These are phyloP conservation scores for Physcomitrellopsis africana DNA, from an alignment of 225 moss, liverwort and hornwort species.

Conservation along the genomic window DNA sequence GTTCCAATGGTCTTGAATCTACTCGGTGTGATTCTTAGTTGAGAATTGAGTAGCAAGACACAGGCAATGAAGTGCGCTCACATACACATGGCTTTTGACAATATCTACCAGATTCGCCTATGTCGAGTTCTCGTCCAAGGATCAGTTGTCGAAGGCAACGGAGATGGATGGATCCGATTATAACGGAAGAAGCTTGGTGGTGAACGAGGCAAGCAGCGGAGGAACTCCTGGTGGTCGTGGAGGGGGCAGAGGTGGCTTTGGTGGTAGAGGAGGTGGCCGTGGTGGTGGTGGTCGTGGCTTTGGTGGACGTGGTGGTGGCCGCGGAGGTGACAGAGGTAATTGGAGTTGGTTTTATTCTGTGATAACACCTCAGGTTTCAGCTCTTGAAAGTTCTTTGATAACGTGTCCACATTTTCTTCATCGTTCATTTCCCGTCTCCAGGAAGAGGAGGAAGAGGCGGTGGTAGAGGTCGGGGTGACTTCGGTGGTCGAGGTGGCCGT, in stretches of 20 bases:
- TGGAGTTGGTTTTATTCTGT: neutral
- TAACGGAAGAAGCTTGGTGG: constrained; percentile 54
- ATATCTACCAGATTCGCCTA: constrained; percentile 59
- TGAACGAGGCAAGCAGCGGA: constrained; percentile 57
- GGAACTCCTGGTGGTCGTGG: constrained; percentile 50
- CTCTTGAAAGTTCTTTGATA: neutral
- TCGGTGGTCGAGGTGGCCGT: constrained; percentile 43
- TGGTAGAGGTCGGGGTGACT: constrained; percentile 42
- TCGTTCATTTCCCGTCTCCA: neutral
- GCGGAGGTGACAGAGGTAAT: constrained; percentile 39
- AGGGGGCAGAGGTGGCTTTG: constrained; percentile 53
- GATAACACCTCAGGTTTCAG: neutral
- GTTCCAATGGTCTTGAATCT: neutral
- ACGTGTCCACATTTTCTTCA: neutral
- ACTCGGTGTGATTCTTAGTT: no score
- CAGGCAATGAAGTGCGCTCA: no score
- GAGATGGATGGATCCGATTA: constrained; percentile 52
- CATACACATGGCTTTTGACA: neutral
- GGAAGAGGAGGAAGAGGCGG: constrained; percentile 57
- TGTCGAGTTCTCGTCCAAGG: constrained; percentile 64
- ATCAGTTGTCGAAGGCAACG: constrained; percentile 56
- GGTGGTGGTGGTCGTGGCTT: constrained; percentile 53
- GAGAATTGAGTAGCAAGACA: no score
- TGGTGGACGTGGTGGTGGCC: constrained; percentile 50
- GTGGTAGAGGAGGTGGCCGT: constrained; percentile 45